Percentiles rank a stretch among this genome's conserved stretches.
Conservation (phyloP, 2,329 filamentous ascomycete species). For the Neonectria neomacrospora region DNA sequence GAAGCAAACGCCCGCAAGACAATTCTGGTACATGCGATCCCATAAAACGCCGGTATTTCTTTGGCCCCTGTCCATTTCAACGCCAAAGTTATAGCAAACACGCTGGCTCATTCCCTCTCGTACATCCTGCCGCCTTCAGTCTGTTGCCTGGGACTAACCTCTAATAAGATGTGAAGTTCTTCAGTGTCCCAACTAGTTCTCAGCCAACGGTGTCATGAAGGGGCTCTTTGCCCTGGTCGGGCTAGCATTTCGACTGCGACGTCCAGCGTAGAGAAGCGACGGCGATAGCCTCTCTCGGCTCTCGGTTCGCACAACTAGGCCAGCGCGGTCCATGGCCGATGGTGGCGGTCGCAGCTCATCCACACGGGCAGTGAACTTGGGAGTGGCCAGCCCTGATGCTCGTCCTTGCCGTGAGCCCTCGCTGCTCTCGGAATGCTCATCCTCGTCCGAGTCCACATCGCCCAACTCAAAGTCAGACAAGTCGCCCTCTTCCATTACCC, state of each 20-base stretch:
- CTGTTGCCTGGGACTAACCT: not conserved
- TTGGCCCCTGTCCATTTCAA: constrained; percentile 11
- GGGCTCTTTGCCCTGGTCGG: constrained; percentile 70
- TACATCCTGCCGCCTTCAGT: not conserved
- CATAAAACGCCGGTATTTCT: constrained; percentile 30
- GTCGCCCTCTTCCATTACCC: constrained; percentile 85
- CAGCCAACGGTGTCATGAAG: constrained; percentile 61
- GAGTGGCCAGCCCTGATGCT: constrained; percentile 75
- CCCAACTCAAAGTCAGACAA: constrained; percentile 81
- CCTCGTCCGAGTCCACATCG: constrained; percentile 71
- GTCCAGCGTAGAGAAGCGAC: constrained; percentile 64
- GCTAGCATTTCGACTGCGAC: constrained; percentile 67
- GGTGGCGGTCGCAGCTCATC: constrained; percentile 56
- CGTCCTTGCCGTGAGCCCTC: constrained; percentile 66
- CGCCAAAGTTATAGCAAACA: constrained; percentile 17
- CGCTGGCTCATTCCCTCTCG: not conserved
- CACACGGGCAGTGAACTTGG: constrained; percentile 66
- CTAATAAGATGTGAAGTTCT: not conserved
- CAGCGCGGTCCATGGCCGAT: constrained; percentile 71
- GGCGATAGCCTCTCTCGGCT: constrained; percentile 81
- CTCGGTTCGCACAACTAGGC: constrained; percentile 83
- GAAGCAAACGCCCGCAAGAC: constrained; percentile 27
- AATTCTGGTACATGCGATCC: constrained; percentile 28
- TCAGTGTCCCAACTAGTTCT: constrained; percentile 46
- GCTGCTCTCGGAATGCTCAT: constrained; percentile 71